Conservation (phyloP, 1,284 basidiomycete species). For the Leccinum variabile region DNA sequence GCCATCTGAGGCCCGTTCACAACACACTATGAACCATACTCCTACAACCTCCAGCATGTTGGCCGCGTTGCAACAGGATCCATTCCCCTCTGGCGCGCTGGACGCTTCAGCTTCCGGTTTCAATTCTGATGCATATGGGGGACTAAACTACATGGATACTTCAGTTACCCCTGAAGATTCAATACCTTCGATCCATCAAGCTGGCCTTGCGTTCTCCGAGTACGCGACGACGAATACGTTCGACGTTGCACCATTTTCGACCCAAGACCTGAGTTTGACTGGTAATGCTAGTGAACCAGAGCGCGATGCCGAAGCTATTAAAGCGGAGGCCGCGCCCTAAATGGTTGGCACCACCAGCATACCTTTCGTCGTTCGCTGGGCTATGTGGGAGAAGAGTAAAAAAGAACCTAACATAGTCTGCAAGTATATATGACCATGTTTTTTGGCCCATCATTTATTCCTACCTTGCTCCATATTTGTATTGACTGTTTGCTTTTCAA, state of each 20-base stretch:
- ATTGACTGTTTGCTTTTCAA: conserved; percentile 33
- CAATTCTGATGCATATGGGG: conserved; percentile 63
- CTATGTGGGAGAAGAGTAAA: conserved; percentile 23
- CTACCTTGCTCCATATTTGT: conserved; percentile 40
- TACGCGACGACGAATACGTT: conserved; percentile 62
- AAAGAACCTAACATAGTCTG: conserved; percentile 32
- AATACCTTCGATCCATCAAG: conserved; percentile 51
- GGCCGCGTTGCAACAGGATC: conserved; percentile 74
- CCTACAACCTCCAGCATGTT: conserved; percentile 87
- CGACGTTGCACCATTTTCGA: conserved; percentile 62
- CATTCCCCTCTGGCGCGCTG: conserved; percentile 61
- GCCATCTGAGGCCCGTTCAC: conserved; percentile 54
- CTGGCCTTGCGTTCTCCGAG: conserved; percentile 64
- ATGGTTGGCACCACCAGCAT: conserved; percentile 22
- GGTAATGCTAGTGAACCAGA: conserved; percentile 57
- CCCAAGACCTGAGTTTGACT: conserved; percentile 64
- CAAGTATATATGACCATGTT: conserved; percentile 38
- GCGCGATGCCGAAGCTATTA: conserved; percentile 46
- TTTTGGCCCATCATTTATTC: conserved; percentile 35
- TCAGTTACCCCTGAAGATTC: conserved; percentile 60
- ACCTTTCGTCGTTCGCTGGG: conserved; percentile 27
- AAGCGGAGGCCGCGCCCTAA: conserved; percentile 43
- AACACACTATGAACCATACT: conserved; percentile 62
- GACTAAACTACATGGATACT: conserved; percentile 74
- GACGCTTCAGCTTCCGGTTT: conserved; percentile 62